Evolutionary conservation across 78 protist genomes (phyloP).

Genomic region (Dictyostelium firmibasis): DNA sequence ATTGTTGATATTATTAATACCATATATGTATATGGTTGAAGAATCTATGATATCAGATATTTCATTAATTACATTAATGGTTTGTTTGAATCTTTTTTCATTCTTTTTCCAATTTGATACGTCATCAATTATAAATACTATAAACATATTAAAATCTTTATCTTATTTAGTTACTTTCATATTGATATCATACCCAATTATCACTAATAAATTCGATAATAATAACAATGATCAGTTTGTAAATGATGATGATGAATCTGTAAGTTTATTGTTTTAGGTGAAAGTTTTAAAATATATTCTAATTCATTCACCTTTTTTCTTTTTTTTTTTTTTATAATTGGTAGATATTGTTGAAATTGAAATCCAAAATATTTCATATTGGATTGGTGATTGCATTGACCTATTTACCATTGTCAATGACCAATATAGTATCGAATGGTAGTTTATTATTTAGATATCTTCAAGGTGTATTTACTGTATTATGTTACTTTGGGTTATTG

Average conservation of each 20-base stretch:
- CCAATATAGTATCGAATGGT: not conserved
- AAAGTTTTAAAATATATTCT: not conserved
- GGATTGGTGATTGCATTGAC: not conserved
- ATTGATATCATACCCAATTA: not conserved
- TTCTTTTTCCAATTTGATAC: not conserved
- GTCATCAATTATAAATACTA: not conserved
- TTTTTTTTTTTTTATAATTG: not conserved
- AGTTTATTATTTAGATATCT: conserved; percentile 1
- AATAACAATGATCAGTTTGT: not conserved
- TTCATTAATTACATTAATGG: not conserved
- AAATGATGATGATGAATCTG: not conserved
- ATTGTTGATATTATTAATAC: not conserved
- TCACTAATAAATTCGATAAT: not conserved
- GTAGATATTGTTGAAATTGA: not conserved
- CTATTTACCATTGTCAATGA: conserved; percentile 5
- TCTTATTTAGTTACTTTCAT: not conserved
- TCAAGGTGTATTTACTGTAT: conserved; percentile 9
- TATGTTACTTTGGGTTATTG: not conserved
- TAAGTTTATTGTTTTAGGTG: not conserved
- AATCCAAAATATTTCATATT: not conserved
- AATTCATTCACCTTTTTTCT: not conserved
- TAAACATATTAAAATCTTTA: conserved; percentile 8
- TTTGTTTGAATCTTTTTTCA: conserved; percentile 7
- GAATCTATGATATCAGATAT: conserved; percentile 20
- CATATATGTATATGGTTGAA: not conserved